Evolutionary conservation across 257 asterid species (phyloP).

Genomic region (Scutellaria galericulata): DNA sequence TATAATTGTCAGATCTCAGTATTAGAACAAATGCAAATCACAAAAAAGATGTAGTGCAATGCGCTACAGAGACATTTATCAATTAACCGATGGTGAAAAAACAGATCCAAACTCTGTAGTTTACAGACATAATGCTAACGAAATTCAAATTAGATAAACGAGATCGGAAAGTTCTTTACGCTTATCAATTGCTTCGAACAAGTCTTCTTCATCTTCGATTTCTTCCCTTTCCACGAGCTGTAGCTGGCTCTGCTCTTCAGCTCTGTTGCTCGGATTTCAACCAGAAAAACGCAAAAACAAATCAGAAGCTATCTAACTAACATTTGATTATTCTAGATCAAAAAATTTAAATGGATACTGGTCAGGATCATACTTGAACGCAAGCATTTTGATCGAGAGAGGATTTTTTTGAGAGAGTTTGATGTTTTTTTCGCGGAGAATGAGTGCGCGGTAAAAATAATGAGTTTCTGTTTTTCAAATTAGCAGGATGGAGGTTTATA

Average conservation of each 20-base stretch:
- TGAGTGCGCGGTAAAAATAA: conserved; percentile 39
- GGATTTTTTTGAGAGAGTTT: conserved; percentile 18
- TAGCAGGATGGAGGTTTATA: conserved; percentile 29
- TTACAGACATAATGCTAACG: conserved; percentile 4
- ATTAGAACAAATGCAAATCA: not conserved
- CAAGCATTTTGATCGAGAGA: conserved; percentile 52
- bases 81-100: conserved; percentile 13
- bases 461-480: conserved; percentile 41
- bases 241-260: conserved; percentile 89
- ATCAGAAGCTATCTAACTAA: conserved; percentile 9
- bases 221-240: conserved; percentile 92
- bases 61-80: not conserved
- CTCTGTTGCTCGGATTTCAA: conserved; percentile 50
- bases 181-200: conserved; percentile 98
- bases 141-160: conserved; percentile 14
- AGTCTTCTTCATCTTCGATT: conserved; percentile 88
- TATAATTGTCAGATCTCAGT: not conserved
- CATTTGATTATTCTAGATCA: not conserved
- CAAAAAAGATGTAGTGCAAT: not conserved
- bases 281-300: conserved; percentile 21
- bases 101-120: not conserved
- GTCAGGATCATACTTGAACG: conserved; percentile 65
- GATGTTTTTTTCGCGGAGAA: conserved; percentile 29
- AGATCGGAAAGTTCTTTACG: conserved; percentile 37
- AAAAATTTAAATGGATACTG: not conserved